Evolutionary conservation across 768 basidiomycete genomes (phyloP).

Genomic region (Amanita polypyramis): DNA sequence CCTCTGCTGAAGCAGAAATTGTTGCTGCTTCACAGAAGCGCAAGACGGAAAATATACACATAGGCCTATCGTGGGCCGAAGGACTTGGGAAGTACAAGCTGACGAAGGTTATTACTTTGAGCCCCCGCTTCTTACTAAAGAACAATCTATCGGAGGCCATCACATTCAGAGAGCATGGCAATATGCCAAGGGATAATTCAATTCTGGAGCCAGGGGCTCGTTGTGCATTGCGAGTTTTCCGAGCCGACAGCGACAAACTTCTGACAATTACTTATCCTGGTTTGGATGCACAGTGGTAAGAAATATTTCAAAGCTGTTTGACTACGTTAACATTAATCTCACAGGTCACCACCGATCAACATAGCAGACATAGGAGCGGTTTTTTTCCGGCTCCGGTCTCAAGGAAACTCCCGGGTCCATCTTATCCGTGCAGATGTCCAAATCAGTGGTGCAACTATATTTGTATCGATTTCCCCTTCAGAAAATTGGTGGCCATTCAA

Average conservation of each 20-base stretch:
- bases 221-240: constrained; percentile 56
- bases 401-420: constrained; percentile 24
- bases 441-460: constrained; percentile 82
- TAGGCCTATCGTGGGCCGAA: constrained; percentile 87
- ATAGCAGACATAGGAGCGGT: constrained; percentile 84
- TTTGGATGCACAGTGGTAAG: constrained; percentile 71
- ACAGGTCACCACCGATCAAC: constrained; percentile 88
- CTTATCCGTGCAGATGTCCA: constrained; percentile 71
- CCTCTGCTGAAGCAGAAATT: constrained; percentile 81
- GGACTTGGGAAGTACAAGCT: constrained; percentile 97
- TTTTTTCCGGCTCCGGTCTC: constrained; percentile 56
- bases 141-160: constrained; percentile 65
- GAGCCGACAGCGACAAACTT: constrained; percentile 57
- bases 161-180: constrained; percentile 80
- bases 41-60: constrained; percentile 58
- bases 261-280: constrained; percentile 84
- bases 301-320: constrained; percentile 5
- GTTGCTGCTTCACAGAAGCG: constrained; percentile 55
- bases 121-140: constrained; percentile 85
- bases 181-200: constrained; percentile 48
- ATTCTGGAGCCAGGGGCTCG: constrained; percentile 59
- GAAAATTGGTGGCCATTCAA: constrained; percentile 79
- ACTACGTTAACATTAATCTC: not conserved
- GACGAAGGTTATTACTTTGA: constrained; percentile 84
- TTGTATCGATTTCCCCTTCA: constrained; percentile 62